Base-by-base conservation (phyloP, 2,329 filamentous ascomycete species). In the Nannizziopsis barbatae region DNA sequence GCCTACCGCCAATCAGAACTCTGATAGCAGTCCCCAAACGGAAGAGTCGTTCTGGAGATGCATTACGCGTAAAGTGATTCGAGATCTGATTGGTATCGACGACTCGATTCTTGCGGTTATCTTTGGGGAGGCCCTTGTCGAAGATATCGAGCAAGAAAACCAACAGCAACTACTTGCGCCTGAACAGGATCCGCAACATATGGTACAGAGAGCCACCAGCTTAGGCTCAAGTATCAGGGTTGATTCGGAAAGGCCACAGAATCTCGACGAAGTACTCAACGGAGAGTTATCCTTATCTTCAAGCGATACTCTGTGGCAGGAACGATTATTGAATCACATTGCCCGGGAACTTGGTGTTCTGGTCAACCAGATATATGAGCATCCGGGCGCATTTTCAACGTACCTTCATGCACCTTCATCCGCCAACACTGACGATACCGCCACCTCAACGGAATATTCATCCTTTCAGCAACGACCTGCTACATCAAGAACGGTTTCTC, bases 61-160 rank as follows among this genome's bases (percentile, higher is more conserved):
- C 9, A 79, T 96, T 43, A 94, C 90, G 2, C 79, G 84, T 50
- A 86, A 82, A 58, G 84, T 96, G 22, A 87, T 98, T 57, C 79
- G 81, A 45, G 88, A 95, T 61, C 70, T 98, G 38, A 84, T 96
- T 62, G 90, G 90, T 7, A 84, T 98, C 48, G 89, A 96, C 58
- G 87, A 95, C 54, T 77, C 79, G 43, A 72, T 92, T 15, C 75
- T 98, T 7, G 85, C 85, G 0, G 81, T 95, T 43, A 81, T 98
- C 7, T 83, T 96, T 49, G 92, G 92, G 10, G 88, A 95, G 62
- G 71, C 78, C 2, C 68, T 94, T 18, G 80, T 81, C 2, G 61
- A 68, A 36, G 68, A 70, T 41, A 18, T 36, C 9, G 60, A 57
- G 27, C 56, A 59, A 15, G 58, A 59, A 49, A 20, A 49, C 47